These are phyloP conservation scores for Pseudoneurospora amorphoporcata DNA, from an alignment of 495 filamentous ascomycete species.

Conservation along the genomic window DNA sequence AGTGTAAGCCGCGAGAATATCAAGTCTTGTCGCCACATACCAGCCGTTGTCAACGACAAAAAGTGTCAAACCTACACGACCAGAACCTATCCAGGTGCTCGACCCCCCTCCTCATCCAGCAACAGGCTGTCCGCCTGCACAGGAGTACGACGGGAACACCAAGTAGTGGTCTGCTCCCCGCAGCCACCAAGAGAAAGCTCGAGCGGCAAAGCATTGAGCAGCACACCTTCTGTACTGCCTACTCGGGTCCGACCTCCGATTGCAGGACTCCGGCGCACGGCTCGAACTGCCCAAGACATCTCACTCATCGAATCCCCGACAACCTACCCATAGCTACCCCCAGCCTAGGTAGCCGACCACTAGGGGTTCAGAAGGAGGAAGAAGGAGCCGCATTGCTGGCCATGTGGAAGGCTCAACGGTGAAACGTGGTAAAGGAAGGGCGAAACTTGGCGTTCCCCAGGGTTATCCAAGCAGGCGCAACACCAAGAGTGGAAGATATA, in stretches of 20 bases:
- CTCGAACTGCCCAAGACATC: background rate
- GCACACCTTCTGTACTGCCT: background rate
- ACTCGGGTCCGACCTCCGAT: background rate
- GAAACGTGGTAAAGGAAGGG: conserved; percentile 12
- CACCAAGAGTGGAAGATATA: conserved; percentile 4
- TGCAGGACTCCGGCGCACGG: background rate
- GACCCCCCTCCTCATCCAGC: background rate
- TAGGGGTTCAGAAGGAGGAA: background rate
- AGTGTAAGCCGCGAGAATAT: conserved; percentile 15
- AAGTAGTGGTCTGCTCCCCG: background rate
- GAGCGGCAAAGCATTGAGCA: background rate
- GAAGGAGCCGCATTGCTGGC: conserved; percentile 22
- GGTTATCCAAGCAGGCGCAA: conserved; percentile 7
- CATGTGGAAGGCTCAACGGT: conserved; percentile 24
- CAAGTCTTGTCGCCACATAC: conserved; percentile 5
- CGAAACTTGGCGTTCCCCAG: conserved; percentile 1
- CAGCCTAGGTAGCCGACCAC: background rate
- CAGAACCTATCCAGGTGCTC: background rate
- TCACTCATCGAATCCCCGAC: conserved; percentile 4
- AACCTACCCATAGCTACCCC: background rate
- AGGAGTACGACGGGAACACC: background rate
- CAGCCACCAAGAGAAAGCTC: background rate
- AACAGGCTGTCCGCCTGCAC: background rate
- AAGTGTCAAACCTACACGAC: background rate
- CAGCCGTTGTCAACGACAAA: conserved; percentile 5